Percentiles rank a stretch among this genome's conserved stretches.
These are phyloP conservation scores for Aspergillus terreus DNA, from an alignment of 2,329 filamentous ascomycete species.

Conservation along the genomic window DNA sequence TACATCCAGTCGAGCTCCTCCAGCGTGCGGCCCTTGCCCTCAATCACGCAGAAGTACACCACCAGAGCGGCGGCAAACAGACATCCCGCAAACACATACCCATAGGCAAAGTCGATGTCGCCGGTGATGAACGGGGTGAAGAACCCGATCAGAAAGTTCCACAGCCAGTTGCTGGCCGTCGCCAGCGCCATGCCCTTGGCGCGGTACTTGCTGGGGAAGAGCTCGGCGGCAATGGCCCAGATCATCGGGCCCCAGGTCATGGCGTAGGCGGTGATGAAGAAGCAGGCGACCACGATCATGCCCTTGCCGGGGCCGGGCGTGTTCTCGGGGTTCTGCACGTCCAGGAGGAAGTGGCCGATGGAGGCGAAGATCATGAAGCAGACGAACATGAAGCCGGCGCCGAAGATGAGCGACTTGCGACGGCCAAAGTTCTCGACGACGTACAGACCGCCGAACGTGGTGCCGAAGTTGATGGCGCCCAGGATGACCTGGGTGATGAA, in stretches of 20 bases:
- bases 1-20: conserved; percentile 78
- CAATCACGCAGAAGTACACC: conserved; percentile 72
- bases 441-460: conserved; percentile 64
- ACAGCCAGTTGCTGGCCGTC: conserved; percentile 72
- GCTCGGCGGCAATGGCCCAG: conserved; percentile 45
- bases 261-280: conserved; percentile 69
- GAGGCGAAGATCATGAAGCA: conserved; percentile 64
- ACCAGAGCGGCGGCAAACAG: conserved; percentile 61
- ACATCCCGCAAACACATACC: conserved; percentile 72
- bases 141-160: conserved; percentile 71
- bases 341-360: conserved; percentile 47
- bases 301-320: conserved; percentile 55
- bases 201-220: conserved; percentile 48
- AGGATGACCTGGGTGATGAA: conserved; percentile 64
- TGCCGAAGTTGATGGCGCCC: conserved; percentile 63
- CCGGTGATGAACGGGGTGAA: conserved; percentile 74
- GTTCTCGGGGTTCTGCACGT: conserved; percentile 37
- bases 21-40: conserved; percentile 64
- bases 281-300: conserved; percentile 68
- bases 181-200: conserved; percentile 76
- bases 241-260: conserved; percentile 63
- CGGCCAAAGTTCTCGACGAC: conserved; percentile 67
- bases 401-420: conserved; percentile 63
- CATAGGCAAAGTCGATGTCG: conserved; percentile 68
- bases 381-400: conserved; percentile 62